Base-by-base conservation (phyloP, 192 early-diverging fungal species). In the Coemansia sp. region DNA sequence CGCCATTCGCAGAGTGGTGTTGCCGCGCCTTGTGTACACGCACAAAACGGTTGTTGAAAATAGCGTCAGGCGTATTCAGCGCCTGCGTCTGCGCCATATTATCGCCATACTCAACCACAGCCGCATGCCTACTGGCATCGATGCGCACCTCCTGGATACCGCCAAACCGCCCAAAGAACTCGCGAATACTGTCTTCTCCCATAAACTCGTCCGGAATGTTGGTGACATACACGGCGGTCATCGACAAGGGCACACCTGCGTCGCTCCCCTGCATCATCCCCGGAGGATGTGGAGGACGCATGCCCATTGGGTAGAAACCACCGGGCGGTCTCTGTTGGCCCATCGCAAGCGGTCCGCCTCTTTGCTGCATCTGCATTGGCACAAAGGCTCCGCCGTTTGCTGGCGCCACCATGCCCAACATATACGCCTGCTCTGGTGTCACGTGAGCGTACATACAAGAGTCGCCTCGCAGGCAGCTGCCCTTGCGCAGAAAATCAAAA, bases 11-110 rank as follows among this genome's bases (percentile, higher is more conserved):
- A 26, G 21, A 39, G 29, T 33, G 54, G 12, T 32, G 24, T 24
- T 26, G 41, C n/a, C 53, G 46, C 11, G 68, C 74, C 56, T 53
- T 62, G 48, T 41, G 17, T 6, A 70, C 61, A 2, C 74, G 63
- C 19, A 77, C 74, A 58, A 77, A 77, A 4, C 74, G 64, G 65
- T 77, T 77, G 56, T 77, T 77, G 46, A 77, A 77, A 21, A 71
- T 29, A 0, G 74, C 74, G 11, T 77, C 74, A 10, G 74, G 68
- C 21, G 68, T 68, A 41, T 24, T 61, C 5, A 77, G 50, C 19
- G 74, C 74, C 46, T 57, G 55, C 15, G 12, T 3, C 57, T 77
- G 74, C 19, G 74, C 56, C 1, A 14, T 22, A 10, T 27, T 22
- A 11, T 71, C 68, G 53, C 38, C 46, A 21, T 52, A 77, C 22